A percentile compares a stretch with the other conserved stretches of the same genome.
Evolutionary conservation across 768 basidiomycete species (phyloP).

Genomic region (Suillus alpinus): DNA sequence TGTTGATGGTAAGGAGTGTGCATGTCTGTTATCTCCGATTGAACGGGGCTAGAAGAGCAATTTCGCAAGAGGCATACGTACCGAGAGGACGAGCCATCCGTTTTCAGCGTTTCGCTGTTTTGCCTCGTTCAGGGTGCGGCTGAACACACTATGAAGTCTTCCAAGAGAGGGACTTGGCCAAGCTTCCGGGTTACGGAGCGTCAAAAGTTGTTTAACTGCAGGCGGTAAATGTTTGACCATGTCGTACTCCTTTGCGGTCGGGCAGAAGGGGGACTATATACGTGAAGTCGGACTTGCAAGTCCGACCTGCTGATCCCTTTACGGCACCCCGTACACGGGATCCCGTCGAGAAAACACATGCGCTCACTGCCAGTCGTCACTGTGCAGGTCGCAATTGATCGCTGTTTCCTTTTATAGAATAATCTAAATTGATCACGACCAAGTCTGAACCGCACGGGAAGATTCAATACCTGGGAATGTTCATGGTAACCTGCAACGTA

Average conservation of each 20-base stretch:
- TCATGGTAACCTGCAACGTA: no score
- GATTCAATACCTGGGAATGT: no score
- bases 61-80: slow-evolving; percentile 32
- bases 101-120: slow-evolving; percentile 61
- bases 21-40: slow-evolving; percentile 60
- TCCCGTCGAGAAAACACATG: not conserved
- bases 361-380: not conserved
- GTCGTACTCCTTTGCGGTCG: not conserved
- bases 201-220: slow-evolving; percentile 68
- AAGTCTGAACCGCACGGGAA: no score
- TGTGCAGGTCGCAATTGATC: not conserved
- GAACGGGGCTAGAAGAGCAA: slow-evolving; percentile 24
- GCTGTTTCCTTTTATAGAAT: not conserved
- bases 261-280: not conserved
- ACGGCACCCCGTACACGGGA: not conserved
- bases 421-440: not conserved
- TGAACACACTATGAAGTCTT: slow-evolving; percentile 54
- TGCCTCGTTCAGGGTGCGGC: slow-evolving; percentile 65
- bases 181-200: slow-evolving; percentile 61
- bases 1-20: slow-evolving; percentile 78
- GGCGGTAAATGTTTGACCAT: slow-evolving; percentile 54
- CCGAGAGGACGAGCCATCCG: slow-evolving; percentile 80
- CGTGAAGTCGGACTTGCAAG: not conserved
- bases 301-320: slow-evolving; percentile 1
- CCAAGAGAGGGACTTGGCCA: slow-evolving; percentile 54